Conservation (phyloP, 805 yeast genomes). For the Wickerhamiella vanderwaltii region DNA sequence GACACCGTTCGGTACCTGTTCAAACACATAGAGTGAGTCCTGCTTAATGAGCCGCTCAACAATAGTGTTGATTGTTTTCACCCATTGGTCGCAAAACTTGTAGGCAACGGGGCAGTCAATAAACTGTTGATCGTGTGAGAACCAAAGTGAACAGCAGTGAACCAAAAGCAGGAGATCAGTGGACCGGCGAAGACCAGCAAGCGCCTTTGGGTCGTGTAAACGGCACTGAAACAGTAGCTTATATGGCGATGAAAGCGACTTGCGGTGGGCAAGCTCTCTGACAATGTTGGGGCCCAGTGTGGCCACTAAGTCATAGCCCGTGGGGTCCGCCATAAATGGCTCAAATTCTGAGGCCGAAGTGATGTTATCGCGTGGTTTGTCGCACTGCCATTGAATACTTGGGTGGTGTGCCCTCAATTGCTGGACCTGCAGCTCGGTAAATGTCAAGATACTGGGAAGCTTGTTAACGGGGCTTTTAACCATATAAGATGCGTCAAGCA, state of each 20-base stretch:
- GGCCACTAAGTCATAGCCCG: neutral
- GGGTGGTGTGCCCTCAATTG: neutral
- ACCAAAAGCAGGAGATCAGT: neutral
- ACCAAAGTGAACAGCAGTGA: slow-evolving; percentile 1
- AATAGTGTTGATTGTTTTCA: neutral
- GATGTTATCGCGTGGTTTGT: neutral
- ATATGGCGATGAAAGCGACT: neutral
- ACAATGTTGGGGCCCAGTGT: neutral
- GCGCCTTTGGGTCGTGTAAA: neutral
- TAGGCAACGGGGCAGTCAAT: slow-evolving; percentile 2
- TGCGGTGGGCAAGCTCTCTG: neutral
- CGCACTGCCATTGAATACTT: neutral
- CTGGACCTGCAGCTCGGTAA: neutral
- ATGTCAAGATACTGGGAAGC: neutral
- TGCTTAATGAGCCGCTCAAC: neutral
- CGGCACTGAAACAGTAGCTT: neutral
- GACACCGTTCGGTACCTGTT: neutral
- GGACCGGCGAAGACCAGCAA: neutral
- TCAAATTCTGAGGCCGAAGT: neutral
- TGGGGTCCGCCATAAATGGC: neutral
- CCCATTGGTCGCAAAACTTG: neutral
- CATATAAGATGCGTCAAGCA: slow-evolving; percentile 2
- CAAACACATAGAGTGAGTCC: neutral
- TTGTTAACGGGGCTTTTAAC: slow-evolving; percentile 1
- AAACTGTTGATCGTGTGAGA: neutral